These are phyloP conservation scores for Trypanosoma brucei DNA, from an alignment of 208 protist species.

Conservation along the genomic window DNA sequence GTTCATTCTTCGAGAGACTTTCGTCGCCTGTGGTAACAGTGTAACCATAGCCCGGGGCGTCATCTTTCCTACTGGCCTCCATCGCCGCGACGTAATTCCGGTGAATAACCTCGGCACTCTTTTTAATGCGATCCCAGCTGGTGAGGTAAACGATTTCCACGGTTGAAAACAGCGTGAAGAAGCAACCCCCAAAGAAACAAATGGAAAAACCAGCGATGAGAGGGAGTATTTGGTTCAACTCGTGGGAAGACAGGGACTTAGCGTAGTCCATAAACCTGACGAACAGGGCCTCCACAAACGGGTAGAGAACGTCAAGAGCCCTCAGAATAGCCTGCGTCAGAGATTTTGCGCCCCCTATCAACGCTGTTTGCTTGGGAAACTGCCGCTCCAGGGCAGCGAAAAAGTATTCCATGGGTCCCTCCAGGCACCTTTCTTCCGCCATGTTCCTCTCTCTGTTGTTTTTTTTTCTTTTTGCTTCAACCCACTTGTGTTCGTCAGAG, in stretches of 20 bases:
- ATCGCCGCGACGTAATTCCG: conserved; percentile 60
- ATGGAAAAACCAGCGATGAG: conserved; percentile 59
- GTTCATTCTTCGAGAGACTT: conserved; percentile 35
- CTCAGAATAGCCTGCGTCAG: conserved; percentile 16
- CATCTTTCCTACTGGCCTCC: conserved; percentile 54
- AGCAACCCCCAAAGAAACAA: conserved; percentile 83
- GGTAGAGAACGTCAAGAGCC: conserved; percentile 21
- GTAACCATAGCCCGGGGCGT: conserved; percentile 35
- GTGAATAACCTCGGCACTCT: conserved; percentile 33
- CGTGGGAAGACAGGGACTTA: conserved; percentile 4
- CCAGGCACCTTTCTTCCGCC: background rate
- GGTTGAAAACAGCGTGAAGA: conserved; percentile 63
- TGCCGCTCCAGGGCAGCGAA: conserved; percentile 38
- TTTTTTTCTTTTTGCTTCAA: background rate
- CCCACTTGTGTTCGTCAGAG: background rate
- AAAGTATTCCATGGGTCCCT: conserved; percentile 26
- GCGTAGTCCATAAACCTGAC: conserved; percentile 9
- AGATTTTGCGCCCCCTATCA: conserved; percentile 25
- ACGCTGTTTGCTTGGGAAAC: conserved; percentile 36
- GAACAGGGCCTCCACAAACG: conserved; percentile 7
- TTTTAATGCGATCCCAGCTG: conserved; percentile 56
- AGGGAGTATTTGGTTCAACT: conserved; percentile 35
- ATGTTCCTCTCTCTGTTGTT: background rate
- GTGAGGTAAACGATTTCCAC: conserved; percentile 69
- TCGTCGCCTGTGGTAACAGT: conserved; percentile 49